Base-by-base conservation (phyloP, 2,329 filamentous ascomycete species). In the Byssochlamys sp. region DNA sequence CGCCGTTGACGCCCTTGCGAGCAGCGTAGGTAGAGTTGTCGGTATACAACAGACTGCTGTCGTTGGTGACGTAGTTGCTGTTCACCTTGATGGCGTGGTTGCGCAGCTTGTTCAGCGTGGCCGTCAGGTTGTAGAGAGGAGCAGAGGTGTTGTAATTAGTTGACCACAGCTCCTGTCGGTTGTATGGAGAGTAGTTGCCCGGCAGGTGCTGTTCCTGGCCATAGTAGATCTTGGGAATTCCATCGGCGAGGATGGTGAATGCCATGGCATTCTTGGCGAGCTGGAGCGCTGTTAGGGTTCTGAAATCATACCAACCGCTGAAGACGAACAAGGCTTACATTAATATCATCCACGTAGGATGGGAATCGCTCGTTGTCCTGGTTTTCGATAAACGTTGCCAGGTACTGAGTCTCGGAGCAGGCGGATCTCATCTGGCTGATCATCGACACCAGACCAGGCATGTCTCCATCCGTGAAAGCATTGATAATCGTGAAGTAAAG, bases 151-250 rank as follows among this genome's bases (percentile, higher is more conserved):
- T 61, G 68, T 78, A 84, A n/a, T 66, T 66, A 39, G 76, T 78
- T 27, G 74, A 68, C 81, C 81, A 84, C 35, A 82, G 69, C 12
- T 80, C 78, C 63, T 83, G 80, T 33, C 81, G 78, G 45, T 71
- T 74, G 0, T 77, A 73, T 3, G 80, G 80, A 45, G 65, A 67
- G 51, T 70, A 74, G 25, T 75, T 77, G 25, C 78, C 77, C 1
- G 73, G 64, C 65, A 78, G 83, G 56, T 78, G 80, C 64, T 86
- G 83, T 68, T 86, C 84, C 57, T 83, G 81, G 28, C 84, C 84
- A 62, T 84, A 78, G 69, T 85, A 86, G 49, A 85, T 75, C 54
- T 84, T 81, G 2, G 83, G 83, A 50, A 85, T 81, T 10, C 84
- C 83, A 54, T 83, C 62, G 26, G 51, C 53, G 4, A 86, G 76